These are phyloP conservation scores for Isochrysis galbana DNA, from an alignment of 78 protist species.

Conservation along the genomic window DNA sequence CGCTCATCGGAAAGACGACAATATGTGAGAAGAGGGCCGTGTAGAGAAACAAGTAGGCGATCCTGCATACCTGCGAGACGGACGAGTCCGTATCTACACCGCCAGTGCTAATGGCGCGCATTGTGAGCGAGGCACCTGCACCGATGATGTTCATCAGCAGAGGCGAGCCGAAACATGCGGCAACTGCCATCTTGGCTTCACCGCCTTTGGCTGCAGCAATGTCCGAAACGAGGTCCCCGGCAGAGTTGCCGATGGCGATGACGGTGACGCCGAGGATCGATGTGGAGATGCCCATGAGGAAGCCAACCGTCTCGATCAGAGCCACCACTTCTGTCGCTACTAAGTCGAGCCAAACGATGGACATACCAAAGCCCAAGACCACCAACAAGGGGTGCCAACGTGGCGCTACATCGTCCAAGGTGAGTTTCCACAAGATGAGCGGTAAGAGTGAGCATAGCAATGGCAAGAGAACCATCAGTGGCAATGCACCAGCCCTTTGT, in stretches of 20 bases:
- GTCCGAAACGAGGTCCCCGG: not conserved
- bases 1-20: not conserved
- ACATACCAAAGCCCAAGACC: not conserved
- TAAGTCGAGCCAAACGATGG: not conserved
- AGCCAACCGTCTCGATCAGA: not conserved
- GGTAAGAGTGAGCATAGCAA: no score
- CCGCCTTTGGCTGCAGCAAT: not conserved
- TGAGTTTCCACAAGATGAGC: not conserved
- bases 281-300: not conserved
- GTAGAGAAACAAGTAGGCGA: not conserved
- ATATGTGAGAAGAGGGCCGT: not conserved
- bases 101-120: not conserved
- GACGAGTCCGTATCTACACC: not conserved
- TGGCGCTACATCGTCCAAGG: not conserved
- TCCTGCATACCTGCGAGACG: not conserved
- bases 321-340: conserved; percentile 4
- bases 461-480: not conserved
- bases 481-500: not conserved
- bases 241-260: conserved; percentile 25
- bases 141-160: conserved; percentile 4
- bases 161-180: conserved; percentile 18
- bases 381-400: not conserved
- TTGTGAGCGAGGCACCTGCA: not conserved
- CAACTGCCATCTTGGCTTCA: not conserved
- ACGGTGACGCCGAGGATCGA: conserved; percentile 12